Conservation (phyloP, 2,329 filamentous ascomycete genomes). For the Fusarium cyanostomum region DNA sequence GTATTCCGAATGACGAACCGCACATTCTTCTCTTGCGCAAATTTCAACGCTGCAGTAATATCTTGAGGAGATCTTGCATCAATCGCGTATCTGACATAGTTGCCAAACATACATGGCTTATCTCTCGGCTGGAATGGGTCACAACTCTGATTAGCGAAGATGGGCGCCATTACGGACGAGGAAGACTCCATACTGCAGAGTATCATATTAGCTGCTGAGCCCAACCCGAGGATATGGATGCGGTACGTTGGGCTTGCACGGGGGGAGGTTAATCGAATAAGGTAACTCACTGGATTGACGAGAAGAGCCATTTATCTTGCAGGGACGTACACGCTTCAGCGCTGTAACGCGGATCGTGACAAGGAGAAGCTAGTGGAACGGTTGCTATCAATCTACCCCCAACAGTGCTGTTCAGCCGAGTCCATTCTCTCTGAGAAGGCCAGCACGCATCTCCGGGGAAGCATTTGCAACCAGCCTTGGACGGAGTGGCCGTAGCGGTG, state of each 20-base stretch:
- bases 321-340: constrained; percentile 54
- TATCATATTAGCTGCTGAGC: not conserved
- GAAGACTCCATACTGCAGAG: constrained; percentile 35
- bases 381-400: constrained; percentile 60
- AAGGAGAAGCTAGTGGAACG: constrained; percentile 59
- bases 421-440: constrained; percentile 58
- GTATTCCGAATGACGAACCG: constrained; percentile 62
- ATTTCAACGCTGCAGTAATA: constrained; percentile 44
- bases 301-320: constrained; percentile 54
- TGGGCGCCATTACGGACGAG: constrained; percentile 47
- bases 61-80: constrained; percentile 45
- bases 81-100: constrained; percentile 54
- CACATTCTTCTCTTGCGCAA: constrained; percentile 49
- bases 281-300: constrained; percentile 55
- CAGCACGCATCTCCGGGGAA: constrained; percentile 61
- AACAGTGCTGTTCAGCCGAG: constrained; percentile 59
- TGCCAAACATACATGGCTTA: constrained; percentile 55
- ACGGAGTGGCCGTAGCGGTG: not conserved
- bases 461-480: constrained; percentile 11
- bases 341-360: constrained; percentile 60
- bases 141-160: constrained; percentile 52
- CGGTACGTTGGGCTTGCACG: not conserved
- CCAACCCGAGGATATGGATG: not conserved
- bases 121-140: constrained; percentile 47
- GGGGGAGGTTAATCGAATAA: no score